A percentile compares a stretch with the other conserved stretches of the same genome.
phyloP scores from a whole-genome alignment of 352 stramenopile species.

The Phytophthora melonis region DNA sequence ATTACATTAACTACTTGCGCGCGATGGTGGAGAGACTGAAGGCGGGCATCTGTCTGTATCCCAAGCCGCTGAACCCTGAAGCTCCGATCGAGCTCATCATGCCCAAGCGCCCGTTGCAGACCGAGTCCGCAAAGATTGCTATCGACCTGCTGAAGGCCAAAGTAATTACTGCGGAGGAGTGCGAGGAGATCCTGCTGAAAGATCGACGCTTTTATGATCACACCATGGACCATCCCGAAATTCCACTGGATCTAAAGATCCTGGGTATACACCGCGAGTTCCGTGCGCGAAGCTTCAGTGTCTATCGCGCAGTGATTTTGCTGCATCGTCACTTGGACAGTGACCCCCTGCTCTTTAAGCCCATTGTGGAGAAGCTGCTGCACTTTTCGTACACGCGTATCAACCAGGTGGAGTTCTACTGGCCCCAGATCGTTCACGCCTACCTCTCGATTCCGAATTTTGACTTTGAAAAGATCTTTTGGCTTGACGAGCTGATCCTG shows the following conservation, averaged over 20 bases:
- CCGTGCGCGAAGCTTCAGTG: constrained; percentile 77
- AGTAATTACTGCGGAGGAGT: constrained; percentile 88
- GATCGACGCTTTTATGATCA: constrained; percentile 88
- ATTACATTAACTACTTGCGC: constrained; percentile 88
- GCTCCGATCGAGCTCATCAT: constrained; percentile 90
- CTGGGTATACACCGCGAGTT: constrained; percentile 90
- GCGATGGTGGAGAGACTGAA: constrained; percentile 88
- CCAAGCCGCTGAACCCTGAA: constrained; percentile 82
- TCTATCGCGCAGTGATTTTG: constrained; percentile 88
- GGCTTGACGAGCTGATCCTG: constrained; percentile 89
- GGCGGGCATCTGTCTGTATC: constrained; percentile 88
- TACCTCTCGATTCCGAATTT: constrained; percentile 91
- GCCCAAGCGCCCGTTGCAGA: constrained; percentile 85
- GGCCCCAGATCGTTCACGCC: constrained; percentile 91
- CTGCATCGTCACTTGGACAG: constrained; percentile 88
- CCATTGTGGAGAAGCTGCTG: constrained; percentile 84
- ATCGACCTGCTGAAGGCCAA: constrained; percentile 87
- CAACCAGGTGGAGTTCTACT: constrained; percentile 94
- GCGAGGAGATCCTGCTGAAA: constrained; percentile 85
- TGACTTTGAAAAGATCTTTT: constrained; percentile 92
- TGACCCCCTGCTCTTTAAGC: constrained; percentile 88
- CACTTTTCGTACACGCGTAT: constrained; percentile 91
- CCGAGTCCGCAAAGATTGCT: constrained; percentile 85
- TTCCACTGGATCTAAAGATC: constrained; percentile 88
- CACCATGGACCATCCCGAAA: constrained; percentile 86